Conservation (phyloP, 23 red algal species). For the Pyropia yezoensis region DNA sequence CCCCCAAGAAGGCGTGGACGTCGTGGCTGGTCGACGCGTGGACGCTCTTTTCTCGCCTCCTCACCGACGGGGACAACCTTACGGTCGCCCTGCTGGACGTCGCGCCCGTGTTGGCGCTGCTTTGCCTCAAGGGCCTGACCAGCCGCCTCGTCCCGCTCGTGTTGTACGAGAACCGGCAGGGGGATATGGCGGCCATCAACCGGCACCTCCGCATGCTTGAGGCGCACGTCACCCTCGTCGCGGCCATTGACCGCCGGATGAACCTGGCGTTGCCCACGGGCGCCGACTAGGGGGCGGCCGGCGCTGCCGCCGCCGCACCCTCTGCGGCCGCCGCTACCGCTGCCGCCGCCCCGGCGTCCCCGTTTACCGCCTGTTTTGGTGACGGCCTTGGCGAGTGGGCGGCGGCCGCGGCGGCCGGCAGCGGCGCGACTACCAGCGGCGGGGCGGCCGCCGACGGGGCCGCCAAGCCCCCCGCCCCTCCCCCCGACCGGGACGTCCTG, state of each 20-base stretch:
- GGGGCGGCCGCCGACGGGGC: no score
- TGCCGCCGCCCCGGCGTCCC: no score
- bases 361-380: no score
- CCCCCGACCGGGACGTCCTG: no score
- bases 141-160: conserved; percentile 45
- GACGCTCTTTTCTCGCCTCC: conserved; percentile 57
- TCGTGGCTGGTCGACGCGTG: conserved; percentile 56
- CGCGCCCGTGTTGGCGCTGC: conserved; percentile 48
- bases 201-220: conserved; percentile 59
- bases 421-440: no score
- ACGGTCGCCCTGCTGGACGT: conserved; percentile 32
- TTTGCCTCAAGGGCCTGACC: conserved; percentile 31
- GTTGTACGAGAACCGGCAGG: conserved; percentile 27
- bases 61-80: conserved; percentile 46
- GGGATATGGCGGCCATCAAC: conserved; percentile 46
- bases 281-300: no score
- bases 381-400: no score
- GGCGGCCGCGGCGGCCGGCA: no score
- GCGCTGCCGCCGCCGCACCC: no score
- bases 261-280: conserved; percentile 17
- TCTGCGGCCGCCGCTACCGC: no score
- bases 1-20: conserved; percentile 24
- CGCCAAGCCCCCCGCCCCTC: no score
- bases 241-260: conserved; percentile 44
- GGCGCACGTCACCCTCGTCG: conserved; percentile 50